phyloP scores from a whole-genome alignment of 352 stramenopile genomes.

The Pythium phragmiticola region DNA sequence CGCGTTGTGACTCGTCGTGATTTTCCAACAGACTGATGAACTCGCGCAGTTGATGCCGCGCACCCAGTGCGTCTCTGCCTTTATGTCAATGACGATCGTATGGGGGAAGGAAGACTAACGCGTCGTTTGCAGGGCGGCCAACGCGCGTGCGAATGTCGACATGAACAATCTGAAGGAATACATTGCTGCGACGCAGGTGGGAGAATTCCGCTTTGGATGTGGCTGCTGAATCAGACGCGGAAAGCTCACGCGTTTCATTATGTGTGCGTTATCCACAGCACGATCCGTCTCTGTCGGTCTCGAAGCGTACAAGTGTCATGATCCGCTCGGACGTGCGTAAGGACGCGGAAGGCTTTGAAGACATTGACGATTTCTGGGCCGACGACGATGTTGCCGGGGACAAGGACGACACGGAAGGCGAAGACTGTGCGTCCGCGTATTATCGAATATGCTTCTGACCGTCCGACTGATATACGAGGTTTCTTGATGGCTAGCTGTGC shows the following conservation, averaged over 20 bases:
- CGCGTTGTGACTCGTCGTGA: conserved; percentile 1
- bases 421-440: conserved; percentile 20
- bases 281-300: conserved; percentile 9
- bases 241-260: not conserved
- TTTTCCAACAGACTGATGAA: conserved; percentile 37
- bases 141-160: conserved; percentile 49
- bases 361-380: conserved; percentile 87
- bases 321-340: conserved; percentile 69
- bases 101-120: not conserved
- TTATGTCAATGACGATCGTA: not conserved
- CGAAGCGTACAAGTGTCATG: conserved; percentile 43
- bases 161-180: conserved; percentile 55
- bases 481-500: conserved; percentile 14
- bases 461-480: not conserved
- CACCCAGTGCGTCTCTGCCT: conserved; percentile 43
- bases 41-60: conserved; percentile 71
- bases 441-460: not conserved
- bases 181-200: conserved; percentile 47
- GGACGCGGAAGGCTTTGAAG: conserved; percentile 79
- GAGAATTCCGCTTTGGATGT: not conserved
- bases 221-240: not conserved
- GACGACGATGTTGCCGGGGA: conserved; percentile 47
- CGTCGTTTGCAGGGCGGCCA: conserved; percentile 25
- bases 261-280: conserved; percentile 5
- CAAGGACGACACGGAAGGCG: conserved; percentile 40